phyloP scores from a whole-genome alignment of 805 yeast species.

The Saccharomycopsis olivae region DNA sequence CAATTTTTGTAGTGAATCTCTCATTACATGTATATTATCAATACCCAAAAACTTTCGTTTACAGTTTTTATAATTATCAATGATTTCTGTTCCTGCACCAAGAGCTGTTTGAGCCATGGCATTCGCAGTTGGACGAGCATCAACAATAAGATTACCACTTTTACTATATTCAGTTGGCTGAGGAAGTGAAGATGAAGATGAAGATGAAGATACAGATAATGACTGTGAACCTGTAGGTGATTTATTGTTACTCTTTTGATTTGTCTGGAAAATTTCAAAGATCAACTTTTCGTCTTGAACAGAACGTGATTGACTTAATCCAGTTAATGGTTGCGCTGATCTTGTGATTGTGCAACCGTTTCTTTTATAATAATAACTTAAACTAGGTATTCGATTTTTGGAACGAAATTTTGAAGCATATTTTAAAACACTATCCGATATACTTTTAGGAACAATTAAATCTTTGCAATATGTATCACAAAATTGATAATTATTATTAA shows the following conservation, averaged over 20 bases:
- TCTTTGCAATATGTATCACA: constrained; percentile 66
- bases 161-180: not conserved
- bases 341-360: constrained; percentile 75
- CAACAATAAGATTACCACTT: constrained; percentile 63
- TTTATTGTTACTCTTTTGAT: constrained; percentile 26
- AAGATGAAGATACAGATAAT: not conserved
- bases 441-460: constrained; percentile 60
- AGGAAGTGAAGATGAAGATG: not conserved
- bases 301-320: constrained; percentile 77
- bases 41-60: constrained; percentile 75
- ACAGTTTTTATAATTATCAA: constrained; percentile 68
- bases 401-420: constrained; percentile 85
- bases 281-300: constrained; percentile 85
- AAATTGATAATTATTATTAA: constrained; percentile 56
- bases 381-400: constrained; percentile 71
- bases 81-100: constrained; percentile 96
- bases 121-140: constrained; percentile 86
- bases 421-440: constrained; percentile 71
- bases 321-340: constrained; percentile 89
- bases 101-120: constrained; percentile 94
- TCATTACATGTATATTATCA: constrained; percentile 91
- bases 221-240: not conserved
- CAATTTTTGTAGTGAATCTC: constrained; percentile 66
- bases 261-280: constrained; percentile 59
- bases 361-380: constrained; percentile 61